phyloP scores from a whole-genome alignment of 108 stramenopile genomes.

The Hondaea fermentalgiana region DNA sequence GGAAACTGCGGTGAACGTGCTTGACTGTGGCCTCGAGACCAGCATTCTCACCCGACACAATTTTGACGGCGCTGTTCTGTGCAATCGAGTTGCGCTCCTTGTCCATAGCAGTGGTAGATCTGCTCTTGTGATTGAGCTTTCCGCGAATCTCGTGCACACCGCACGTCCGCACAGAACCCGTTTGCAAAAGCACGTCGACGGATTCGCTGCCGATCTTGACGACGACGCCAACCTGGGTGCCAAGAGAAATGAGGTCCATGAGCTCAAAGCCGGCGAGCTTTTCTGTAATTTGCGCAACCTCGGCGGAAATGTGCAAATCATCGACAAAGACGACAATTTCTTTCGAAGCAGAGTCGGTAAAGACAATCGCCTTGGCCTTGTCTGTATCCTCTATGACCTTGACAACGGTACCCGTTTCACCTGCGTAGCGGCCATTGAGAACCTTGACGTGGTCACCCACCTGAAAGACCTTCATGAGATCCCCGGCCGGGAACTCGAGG shows the following conservation, averaged over 20 bases:
- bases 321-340: conserved; percentile 30
- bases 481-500: conserved; percentile 73
- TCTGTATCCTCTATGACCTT: conserved; percentile 47
- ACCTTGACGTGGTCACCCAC: conserved; percentile 92
- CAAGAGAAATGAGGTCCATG: conserved; percentile 38
- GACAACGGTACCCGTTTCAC: conserved; percentile 87
- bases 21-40: conserved; percentile 38
- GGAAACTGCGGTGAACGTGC: conserved; percentile 31
- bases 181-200: conserved; percentile 30
- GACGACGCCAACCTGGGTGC: conserved; percentile 2
- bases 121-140: conserved; percentile 29
- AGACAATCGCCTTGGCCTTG: conserved; percentile 26
- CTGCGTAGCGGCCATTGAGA: conserved; percentile 80
- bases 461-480: conserved; percentile 82
- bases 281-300: conserved; percentile 28
- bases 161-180: conserved; percentile 26
- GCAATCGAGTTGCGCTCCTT: conserved; percentile 27
- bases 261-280: conserved; percentile 37
- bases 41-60: conserved; percentile 29
- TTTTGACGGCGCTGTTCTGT: conserved; percentile 30
- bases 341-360: conserved; percentile 29
- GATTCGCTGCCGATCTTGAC: conserved; percentile 22
- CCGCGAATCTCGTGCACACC: conserved; percentile 33
- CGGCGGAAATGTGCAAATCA: conserved; percentile 35
- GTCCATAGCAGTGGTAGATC: conserved; percentile 28